Evolutionary conservation across 169 alveolate genomes (phyloP).

Genomic region (Eimeria falciformis): DNA sequence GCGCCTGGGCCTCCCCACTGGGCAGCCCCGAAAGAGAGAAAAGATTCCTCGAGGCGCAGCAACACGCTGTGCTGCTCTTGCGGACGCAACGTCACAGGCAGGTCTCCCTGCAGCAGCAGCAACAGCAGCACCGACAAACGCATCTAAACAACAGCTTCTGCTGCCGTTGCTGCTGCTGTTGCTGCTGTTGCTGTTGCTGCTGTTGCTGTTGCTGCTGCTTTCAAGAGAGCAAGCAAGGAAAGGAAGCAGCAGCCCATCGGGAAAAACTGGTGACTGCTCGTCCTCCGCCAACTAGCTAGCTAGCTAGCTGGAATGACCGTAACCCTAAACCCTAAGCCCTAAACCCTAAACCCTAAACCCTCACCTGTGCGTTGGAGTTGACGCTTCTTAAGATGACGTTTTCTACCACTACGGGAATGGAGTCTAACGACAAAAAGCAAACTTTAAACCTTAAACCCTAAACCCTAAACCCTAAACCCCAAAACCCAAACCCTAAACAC

Average conservation of each 20-base stretch:
- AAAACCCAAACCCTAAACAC: background rate
- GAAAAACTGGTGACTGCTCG: no score
- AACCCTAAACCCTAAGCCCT: slow-evolving; percentile 15
- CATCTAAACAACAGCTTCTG: background rate
- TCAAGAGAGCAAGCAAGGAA: no score
- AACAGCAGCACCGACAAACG: background rate
- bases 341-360: background rate
- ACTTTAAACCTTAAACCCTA: background rate
- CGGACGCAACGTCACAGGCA: slow-evolving; percentile 24
- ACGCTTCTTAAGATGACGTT: slow-evolving; percentile 35
- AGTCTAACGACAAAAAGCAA: background rate
- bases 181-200: no score
- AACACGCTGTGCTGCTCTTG: slow-evolving; percentile 56
- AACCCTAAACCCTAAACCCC: background rate
- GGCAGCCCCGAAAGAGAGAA: slow-evolving; percentile 29
- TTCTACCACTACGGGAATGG: background rate
- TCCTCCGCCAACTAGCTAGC: background rate
- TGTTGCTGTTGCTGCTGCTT: no score
- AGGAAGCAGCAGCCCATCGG: no score
- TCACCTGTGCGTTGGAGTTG: slow-evolving; percentile 39
- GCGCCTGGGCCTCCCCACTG: background rate
- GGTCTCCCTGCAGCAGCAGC: slow-evolving; percentile 1
- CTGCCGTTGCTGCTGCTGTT: background rate
- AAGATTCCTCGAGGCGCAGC: slow-evolving; percentile 39
- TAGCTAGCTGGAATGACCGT: background rate